Evolutionary conservation across 1,284 basidiomycete species (phyloP).

Genomic region (Irpex lacteus): DNA sequence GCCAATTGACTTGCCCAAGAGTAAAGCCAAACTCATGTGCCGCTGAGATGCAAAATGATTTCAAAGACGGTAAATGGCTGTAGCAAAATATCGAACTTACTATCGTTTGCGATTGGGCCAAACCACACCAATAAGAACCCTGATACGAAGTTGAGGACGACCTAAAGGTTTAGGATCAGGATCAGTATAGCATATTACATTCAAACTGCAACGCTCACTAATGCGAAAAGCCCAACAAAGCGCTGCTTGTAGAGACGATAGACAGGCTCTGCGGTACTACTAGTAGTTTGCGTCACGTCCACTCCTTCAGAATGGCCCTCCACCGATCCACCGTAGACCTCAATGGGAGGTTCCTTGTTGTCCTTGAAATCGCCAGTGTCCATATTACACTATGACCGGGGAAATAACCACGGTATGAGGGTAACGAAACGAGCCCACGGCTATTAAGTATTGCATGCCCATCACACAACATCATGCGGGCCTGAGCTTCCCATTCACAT

Average conservation of each 20-base stretch:
- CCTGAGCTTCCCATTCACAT: too few relatives aligned
- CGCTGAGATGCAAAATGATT: neutral
- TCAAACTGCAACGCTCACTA: conserved; percentile 40
- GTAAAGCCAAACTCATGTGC: conserved; percentile 52
- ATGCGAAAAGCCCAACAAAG: conserved; percentile 59
- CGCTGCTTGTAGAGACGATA: conserved; percentile 68
- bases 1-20: conserved; percentile 71
- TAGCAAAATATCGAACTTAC: conserved; percentile 33
- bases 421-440: too few relatives aligned
- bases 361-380: too few relatives aligned
- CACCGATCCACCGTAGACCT: too few relatives aligned
- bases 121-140: conserved; percentile 74
- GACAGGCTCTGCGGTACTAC: neutral
- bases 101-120: conserved; percentile 68
- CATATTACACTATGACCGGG: too few relatives aligned
- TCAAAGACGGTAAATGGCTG: too few relatives aligned
- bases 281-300: neutral
- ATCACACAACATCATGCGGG: too few relatives aligned
- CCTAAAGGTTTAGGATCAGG: conserved; percentile 32
- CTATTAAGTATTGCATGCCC: too few relatives aligned
- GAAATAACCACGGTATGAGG: too few relatives aligned
- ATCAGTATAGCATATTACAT: neutral
- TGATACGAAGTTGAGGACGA: conserved; percentile 55
- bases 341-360: too few relatives aligned
- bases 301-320: too few relatives aligned